Base-by-base conservation (phyloP, 179 eudicot species). In the Silene coronaria region DNA sequence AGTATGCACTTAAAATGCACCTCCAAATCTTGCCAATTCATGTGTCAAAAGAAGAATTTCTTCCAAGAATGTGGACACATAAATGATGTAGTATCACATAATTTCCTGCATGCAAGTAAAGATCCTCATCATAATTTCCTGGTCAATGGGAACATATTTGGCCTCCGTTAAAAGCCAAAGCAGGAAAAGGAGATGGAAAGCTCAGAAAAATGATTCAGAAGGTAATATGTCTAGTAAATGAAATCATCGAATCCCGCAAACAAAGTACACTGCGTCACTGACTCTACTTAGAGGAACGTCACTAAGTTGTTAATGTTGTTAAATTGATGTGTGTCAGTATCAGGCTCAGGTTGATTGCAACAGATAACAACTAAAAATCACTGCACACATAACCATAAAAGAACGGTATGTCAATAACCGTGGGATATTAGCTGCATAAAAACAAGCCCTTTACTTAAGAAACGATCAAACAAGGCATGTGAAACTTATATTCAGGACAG, bases 361-460 rank as follows among this genome's bases (percentile, higher is more conserved):
- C 51, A 45, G 13, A 71, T 21, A 71, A 69, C 26, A 34, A 38
- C 24, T 46, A 36, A 73, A 67, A 12, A 59, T 22, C 75, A 62
- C 13, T 14, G 59, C 59, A n/a, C 51, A 62, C 2, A 22, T 62
- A 23, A 23, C 34, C 5, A 62, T 24, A 7, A 24, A 62, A 62
- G 10, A 26, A 7, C 28, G 21, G 27, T 3, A 42, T 65, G 2
- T 7, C 45, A 28, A 30, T 30, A 28, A 23, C 69, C 69, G 30
- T 10, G 19, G 6, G 17, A 28, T 63, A 32, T 26, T 63, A 63
- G 16, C 19, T 11, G 36, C 38, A 63, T 51, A 61, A 61, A 23
- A 11, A 66, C n/a, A 48, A 69, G 72, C 11, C 28, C 8, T 22
- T 19, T 42, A 21, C 46, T 22, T 19, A 1, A 68, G 26, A 67